Evolutionary conservation across 306 rosid species (phyloP), one percentile per base, ranked within the genome.

Genomic region (Rubus idaeus): DNA sequence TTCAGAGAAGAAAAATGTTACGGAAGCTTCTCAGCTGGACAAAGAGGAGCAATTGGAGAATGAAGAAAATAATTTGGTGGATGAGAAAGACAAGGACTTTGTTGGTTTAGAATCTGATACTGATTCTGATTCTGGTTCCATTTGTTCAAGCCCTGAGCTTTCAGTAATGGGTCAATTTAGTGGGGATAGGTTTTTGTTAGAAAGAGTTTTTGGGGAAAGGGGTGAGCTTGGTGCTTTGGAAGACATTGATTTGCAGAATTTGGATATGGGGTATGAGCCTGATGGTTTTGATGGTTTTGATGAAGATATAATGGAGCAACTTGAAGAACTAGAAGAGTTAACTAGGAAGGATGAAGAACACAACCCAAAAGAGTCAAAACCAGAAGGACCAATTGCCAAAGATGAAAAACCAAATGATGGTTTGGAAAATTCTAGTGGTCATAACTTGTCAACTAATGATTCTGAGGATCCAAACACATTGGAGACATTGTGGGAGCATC

Each of bases 401-500:
- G 61, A 70, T 30, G 77, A 64, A 68, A 76, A 51, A 39, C 50
- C 68, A 76, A 6, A 5, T 10, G 77, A 77, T 41, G 74, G 16
- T 35, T 71, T 39, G 30, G 76, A 55, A 50, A 44, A 68, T 10
- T 57, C 77, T 40, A 58, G 76, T 18, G 77, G 80, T 40, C 67
- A 70, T 42, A 67, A 63, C 30, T 26, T 46, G 44, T 10, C 68
- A 57, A 67, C 82, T 5, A 80, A 76, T 78, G 88, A 71, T 58
- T 68, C 61, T 4, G 97, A 88, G 68, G 96, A 93, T 52, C 86
- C 88, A 7, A 86, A 78, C 69, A 83, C 79, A 45, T 87, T 95
- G 66, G 99, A 95, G 68, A 78, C 89, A 3, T 74, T 89, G 65
- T 95, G 99, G 99, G 99, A 95, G 18, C 97, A 92, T 80, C 99